These are phyloP conservation scores for Leccinum ochraceum DNA, from an alignment of 768 basidiomycete species.

Conservation along the genomic window DNA sequence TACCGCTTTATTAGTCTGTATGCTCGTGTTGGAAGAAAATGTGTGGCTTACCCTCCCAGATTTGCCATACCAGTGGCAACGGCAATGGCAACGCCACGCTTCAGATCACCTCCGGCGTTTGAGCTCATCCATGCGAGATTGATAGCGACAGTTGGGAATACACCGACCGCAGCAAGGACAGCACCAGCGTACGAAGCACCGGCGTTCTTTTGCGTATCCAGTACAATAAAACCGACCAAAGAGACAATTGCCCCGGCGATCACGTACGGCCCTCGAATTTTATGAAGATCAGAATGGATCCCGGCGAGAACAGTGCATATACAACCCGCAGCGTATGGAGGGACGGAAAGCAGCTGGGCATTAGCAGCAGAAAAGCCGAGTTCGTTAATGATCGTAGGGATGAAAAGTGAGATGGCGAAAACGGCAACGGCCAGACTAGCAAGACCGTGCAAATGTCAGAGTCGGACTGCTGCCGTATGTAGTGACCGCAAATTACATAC, in stretches of 20 bases:
- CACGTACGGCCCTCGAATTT: conserved; percentile 51
- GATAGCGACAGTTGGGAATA: conserved; percentile 52
- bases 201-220: conserved; percentile 37
- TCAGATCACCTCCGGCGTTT: conserved; percentile 56
- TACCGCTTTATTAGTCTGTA: conserved; percentile 2
- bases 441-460: conserved; percentile 5
- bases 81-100: conserved; percentile 51
- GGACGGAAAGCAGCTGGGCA: conserved; percentile 51
- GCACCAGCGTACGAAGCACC: conserved; percentile 44
- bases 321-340: conserved; percentile 50
- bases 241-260: conserved; percentile 43
- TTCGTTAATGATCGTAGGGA: conserved; percentile 49
- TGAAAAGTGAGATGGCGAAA: conserved; percentile 49
- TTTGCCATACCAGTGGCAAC: conserved; percentile 46
- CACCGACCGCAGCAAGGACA: conserved; percentile 51
- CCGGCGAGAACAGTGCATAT: conserved; percentile 44
- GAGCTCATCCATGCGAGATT: conserved; percentile 55
- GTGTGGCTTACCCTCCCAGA: conserved; percentile 44
- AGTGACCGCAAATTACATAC: conserved; percentile 19
- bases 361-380: conserved; percentile 52
- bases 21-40: conserved; percentile 10
- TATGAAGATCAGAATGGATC: conserved; percentile 42
- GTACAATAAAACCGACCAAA: conserved; percentile 53
- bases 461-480: background rate
- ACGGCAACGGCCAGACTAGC: conserved; percentile 43